These are phyloP conservation scores for Leptomonas seymouri DNA, from an alignment of 208 protist species.

Conservation along the genomic window DNA sequence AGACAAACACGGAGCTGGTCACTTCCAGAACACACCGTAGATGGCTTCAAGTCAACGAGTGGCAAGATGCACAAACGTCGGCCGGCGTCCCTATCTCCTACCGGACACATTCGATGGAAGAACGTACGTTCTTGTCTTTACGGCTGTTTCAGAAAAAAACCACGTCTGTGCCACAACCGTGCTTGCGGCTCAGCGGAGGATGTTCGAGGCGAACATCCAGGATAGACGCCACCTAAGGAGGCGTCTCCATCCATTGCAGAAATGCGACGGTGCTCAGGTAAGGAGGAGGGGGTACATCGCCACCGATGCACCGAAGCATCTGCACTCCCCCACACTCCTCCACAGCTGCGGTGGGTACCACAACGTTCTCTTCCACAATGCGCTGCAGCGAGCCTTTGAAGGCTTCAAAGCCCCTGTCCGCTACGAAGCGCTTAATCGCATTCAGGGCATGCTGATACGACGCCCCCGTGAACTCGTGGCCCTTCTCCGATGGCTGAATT, in stretches of 20 bases:
- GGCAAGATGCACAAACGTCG: no score
- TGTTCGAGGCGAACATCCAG: no score
- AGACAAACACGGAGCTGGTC: no score
- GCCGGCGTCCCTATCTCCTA: no score
- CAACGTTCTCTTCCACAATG: constrained; percentile 37
- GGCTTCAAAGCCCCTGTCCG: constrained; percentile 35
- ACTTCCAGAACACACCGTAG: no score
- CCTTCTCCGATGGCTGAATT: constrained; percentile 49
- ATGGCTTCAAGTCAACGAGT: no score
- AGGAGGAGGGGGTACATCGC: constrained; percentile 1
- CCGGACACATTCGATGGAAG: no score
- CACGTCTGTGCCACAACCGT: no score
- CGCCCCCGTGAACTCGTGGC: constrained; percentile 71
- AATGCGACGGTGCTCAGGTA: constrained; percentile 32
- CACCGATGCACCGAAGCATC: constrained; percentile 19
- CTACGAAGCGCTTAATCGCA: constrained; percentile 41
- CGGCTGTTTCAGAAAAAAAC: no score
- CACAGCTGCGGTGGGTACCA: constrained; percentile 6
- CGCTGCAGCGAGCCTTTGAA: constrained; percentile 38
- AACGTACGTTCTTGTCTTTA: no score
- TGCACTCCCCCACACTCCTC: constrained; percentile 28
- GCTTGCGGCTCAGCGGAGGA: no score
- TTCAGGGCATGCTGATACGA: constrained; percentile 66
- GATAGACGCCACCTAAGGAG: no score
- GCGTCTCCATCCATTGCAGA: background rate